phyloP scores from a whole-genome alignment of 176 grass and related monocot genomes.

The Cocos nucifera region DNA sequence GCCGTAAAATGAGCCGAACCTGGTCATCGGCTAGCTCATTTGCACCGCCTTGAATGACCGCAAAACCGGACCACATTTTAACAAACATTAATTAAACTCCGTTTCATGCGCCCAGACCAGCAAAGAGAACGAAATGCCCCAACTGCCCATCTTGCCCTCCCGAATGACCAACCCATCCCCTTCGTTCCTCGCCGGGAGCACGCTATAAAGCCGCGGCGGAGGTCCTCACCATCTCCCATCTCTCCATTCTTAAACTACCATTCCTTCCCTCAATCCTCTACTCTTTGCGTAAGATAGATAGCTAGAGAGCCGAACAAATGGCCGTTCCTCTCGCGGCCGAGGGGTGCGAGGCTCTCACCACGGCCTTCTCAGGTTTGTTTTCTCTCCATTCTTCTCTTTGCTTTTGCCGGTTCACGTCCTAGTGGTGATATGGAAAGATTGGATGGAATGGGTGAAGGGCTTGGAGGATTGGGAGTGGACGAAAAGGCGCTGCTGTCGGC shows the following conservation, averaged over 20 bases:
- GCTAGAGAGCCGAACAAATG: slow-evolving; percentile 20
- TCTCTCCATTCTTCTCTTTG: not conserved
- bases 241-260: too few relatives aligned
- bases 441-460: slow-evolving; percentile 27
- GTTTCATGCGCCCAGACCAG: not conserved
- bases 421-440: too few relatives aligned
- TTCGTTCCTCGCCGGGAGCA: not conserved
- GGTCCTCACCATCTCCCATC: too few relatives aligned
- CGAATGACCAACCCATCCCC: slow-evolving; percentile 3
- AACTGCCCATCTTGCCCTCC: slow-evolving; percentile 6
- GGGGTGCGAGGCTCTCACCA: slow-evolving; percentile 63
- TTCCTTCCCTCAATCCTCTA: too few relatives aligned
- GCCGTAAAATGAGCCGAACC: too few relatives aligned
- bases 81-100: slow-evolving; percentile 5
- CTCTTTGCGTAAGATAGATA: not conserved
- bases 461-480: slow-evolving; percentile 68
- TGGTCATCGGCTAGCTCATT: too few relatives aligned
- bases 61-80: too few relatives aligned
- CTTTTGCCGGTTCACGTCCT: too few relatives aligned
- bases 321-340: slow-evolving; percentile 23
- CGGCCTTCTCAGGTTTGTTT: slow-evolving; percentile 78
- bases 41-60: too few relatives aligned
- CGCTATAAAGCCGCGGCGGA: too few relatives aligned
- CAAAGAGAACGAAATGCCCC: slow-evolving; percentile 5
- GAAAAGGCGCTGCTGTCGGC: slow-evolving; percentile 51